These are phyloP conservation scores for Phytophthora tubulina DNA, from an alignment of 352 stramenopile species.

Conservation along the genomic window DNA sequence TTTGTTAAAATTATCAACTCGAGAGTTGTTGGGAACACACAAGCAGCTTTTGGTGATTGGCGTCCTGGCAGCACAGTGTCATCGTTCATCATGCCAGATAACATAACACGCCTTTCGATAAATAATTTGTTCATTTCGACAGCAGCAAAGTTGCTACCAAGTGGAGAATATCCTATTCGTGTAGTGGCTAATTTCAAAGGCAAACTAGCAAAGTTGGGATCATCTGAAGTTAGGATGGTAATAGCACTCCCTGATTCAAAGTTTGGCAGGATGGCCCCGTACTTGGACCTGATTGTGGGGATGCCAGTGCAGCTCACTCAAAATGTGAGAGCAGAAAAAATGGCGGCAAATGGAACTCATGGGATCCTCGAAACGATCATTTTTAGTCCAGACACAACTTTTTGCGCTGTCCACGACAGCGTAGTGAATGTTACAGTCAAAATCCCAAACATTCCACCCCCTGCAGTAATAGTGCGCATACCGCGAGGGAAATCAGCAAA, in stretches of 20 bases:
- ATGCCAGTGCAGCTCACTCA: constrained; percentile 1
- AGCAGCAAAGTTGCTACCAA: not conserved
- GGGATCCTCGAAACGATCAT: not conserved
- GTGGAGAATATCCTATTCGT: not conserved
- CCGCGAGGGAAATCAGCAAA: not conserved
- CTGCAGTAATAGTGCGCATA: not conserved
- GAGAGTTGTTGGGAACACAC: not conserved
- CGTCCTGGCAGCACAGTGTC: not conserved
- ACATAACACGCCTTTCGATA: not conserved
- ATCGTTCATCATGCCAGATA: not conserved
- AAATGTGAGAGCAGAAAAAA: not conserved
- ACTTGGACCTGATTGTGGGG: not conserved
- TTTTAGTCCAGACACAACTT: not conserved
- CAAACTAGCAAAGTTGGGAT: not conserved
- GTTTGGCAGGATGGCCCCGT: constrained; percentile 4
- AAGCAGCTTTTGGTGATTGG: too few species aligned
- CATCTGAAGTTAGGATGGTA: not conserved
- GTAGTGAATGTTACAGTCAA: not conserved
- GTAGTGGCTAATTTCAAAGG: constrained; percentile 6
- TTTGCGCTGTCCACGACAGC: not conserved
- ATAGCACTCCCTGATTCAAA: not conserved
- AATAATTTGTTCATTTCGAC: not conserved
- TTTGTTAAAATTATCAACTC: not conserved
- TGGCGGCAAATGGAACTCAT: constrained; percentile 19
- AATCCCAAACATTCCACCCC: not conserved